A percentile compares a stretch with the other conserved stretches of the same genome.
These are phyloP conservation scores for Rubia occidens DNA, from an alignment of 305 asterid genomes.

Conservation along the genomic window DNA sequence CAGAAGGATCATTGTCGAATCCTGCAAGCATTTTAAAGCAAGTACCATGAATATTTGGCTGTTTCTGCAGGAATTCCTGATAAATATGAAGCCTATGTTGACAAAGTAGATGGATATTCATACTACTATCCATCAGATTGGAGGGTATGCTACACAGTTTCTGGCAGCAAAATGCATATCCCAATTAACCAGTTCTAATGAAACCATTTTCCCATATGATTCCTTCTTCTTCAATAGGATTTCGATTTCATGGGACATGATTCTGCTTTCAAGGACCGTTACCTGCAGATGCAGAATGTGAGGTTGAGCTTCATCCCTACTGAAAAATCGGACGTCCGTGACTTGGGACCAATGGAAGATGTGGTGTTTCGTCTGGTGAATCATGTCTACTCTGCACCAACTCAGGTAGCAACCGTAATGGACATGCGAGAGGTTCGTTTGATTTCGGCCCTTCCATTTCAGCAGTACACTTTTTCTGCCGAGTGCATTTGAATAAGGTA, in stretches of 20 bases:
- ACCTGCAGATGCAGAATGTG: slow-evolving; percentile 70
- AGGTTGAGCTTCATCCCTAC: slow-evolving; percentile 78
- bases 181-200: neutral
- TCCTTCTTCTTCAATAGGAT: slow-evolving; percentile 36
- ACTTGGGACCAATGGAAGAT: slow-evolving; percentile 74
- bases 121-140: slow-evolving; percentile 86
- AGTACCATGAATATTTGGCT: neutral
- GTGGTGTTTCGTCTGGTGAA: slow-evolving; percentile 43
- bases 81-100: slow-evolving; percentile 48
- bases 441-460: neutral
- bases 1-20: neutral
- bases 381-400: slow-evolving; percentile 68
- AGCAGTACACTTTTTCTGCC: neutral
- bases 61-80: slow-evolving; percentile 39
- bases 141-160: slow-evolving; percentile 37
- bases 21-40: too few species aligned
- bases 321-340: slow-evolving; percentile 62
- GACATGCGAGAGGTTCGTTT: slow-evolving; percentile 55
- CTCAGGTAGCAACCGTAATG: slow-evolving; percentile 47
- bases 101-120: slow-evolving; percentile 74
- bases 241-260: slow-evolving; percentile 76
- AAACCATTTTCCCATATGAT: neutral
- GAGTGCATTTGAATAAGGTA: neutral
- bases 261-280: slow-evolving; percentile 84
- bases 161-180: slow-evolving; percentile 4